A percentile compares a stretch with the other conserved stretches of the same genome.
Conservation (phyloP, 208 protist genomes). For the Trypanosoma rangeli region DNA sequence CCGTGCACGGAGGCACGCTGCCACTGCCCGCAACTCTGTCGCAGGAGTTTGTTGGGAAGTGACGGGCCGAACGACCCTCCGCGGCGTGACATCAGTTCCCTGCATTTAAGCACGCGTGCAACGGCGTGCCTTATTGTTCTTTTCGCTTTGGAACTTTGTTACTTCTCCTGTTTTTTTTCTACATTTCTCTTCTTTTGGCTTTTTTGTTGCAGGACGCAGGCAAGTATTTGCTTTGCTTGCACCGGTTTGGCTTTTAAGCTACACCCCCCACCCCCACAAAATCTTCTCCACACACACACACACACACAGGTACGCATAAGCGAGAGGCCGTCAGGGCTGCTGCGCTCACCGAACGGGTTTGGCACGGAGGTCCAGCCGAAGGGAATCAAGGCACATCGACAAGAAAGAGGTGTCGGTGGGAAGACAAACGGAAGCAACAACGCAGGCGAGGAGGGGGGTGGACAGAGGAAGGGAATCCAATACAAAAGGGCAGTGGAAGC, state of each 20-base stretch:
- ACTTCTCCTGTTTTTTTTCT: conserved; percentile 2
- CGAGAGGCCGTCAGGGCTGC: background rate
- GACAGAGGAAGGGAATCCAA: background rate
- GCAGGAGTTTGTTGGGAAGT: no score
- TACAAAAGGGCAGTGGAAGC: background rate
- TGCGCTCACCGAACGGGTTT: background rate
- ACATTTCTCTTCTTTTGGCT: conserved; percentile 19
- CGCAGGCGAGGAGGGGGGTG: background rate
- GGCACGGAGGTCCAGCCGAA: background rate
- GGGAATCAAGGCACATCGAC: background rate
- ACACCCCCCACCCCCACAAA: background rate
- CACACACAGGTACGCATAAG: background rate
- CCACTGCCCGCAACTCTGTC: background rate
- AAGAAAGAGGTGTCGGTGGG: background rate
- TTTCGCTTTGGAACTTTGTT: background rate
- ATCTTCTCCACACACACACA: background rate
- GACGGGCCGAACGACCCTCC: no score
- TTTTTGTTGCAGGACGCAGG: background rate
- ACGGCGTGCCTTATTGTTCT: background rate
- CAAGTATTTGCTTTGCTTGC: conserved; percentile 1
- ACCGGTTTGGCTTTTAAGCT: conserved; percentile 19
- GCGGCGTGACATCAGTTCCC: no score
- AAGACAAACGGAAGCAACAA: background rate
- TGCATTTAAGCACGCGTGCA: no score
- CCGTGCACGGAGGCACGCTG: background rate